phyloP scores from a whole-genome alignment of 2,329 filamentous ascomycete genomes.

The Venturia effusa region DNA sequence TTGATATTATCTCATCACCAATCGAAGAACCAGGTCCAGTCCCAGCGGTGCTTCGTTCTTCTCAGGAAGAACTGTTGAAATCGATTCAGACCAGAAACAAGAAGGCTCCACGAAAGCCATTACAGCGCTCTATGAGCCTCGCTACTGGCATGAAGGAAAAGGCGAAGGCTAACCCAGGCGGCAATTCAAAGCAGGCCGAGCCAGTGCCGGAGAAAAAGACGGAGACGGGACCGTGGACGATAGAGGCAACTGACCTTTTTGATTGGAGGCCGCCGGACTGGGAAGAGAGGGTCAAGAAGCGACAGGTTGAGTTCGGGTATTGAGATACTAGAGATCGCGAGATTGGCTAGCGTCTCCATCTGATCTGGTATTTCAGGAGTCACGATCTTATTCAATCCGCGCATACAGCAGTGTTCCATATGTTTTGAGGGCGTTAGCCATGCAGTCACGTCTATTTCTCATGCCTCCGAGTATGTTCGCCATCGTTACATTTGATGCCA shows the following conservation, averaged over 20 bases:
- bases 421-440: too few relatives aligned
- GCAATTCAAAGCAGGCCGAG: constrained; percentile 24
- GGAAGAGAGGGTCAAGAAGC: constrained; percentile 20
- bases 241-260: constrained; percentile 56
- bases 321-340: background rate
- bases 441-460: too few relatives aligned
- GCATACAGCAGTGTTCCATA: too few relatives aligned
- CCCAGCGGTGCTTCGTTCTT: background rate
- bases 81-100: constrained; percentile 16
- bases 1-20: background rate
- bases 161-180: constrained; percentile 12
- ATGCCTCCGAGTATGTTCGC: too few relatives aligned
- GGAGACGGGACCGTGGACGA: constrained; percentile 56
- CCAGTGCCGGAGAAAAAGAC: background rate
- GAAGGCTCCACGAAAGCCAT: constrained; percentile 22
- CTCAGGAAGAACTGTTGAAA: constrained; percentile 12
- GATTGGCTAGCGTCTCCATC: background rate
- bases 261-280: constrained; percentile 44
- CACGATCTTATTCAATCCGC: background rate
- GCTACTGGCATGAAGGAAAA: constrained; percentile 16
- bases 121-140: constrained; percentile 21
- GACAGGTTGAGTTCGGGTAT: constrained; percentile 13
- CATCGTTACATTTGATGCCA: too few relatives aligned
- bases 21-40: background rate
- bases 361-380: background rate